Conservation (phyloP, 2,329 filamentous ascomycete genomes). For the Penicillium sp. region DNA sequence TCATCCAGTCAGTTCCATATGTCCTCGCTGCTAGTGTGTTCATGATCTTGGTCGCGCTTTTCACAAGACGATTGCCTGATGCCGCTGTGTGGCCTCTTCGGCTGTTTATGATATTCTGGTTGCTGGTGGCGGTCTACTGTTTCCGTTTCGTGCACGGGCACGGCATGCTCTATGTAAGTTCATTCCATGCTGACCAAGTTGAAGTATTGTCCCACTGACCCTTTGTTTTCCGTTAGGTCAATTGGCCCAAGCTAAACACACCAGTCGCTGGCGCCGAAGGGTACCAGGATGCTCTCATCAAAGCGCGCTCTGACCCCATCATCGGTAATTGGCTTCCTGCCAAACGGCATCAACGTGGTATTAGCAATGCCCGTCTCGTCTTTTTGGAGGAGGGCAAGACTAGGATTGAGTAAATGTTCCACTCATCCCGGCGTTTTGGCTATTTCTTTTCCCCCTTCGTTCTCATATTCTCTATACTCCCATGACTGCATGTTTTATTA, state of each 20-base stretch:
- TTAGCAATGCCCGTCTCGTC: conserved; percentile 71
- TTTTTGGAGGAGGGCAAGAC: conserved; percentile 97
- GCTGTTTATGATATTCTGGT: conserved; percentile 71
- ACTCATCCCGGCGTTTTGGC: not conserved
- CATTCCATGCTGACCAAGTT: not conserved
- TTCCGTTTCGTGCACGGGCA: conserved; percentile 69
- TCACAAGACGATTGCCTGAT: conserved; percentile 63
- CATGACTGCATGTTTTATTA: conserved; percentile 19
- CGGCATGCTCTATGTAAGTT: conserved; percentile 86
- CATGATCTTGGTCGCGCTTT: conserved; percentile 64
- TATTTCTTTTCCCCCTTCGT: not conserved
- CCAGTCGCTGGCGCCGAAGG: conserved; percentile 77
- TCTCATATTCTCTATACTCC: conserved; percentile 11
- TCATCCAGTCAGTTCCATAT: conserved; percentile 91
- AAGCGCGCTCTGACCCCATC: conserved; percentile 71
- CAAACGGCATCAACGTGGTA: conserved; percentile 65
- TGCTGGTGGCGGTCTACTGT: conserved; percentile 60
- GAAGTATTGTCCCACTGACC: conserved; percentile 3
- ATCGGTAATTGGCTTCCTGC: conserved; percentile 61
- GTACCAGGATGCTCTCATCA: conserved; percentile 74
- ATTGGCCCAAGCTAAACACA: conserved; percentile 95
- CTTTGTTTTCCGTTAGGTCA: conserved; percentile 54
- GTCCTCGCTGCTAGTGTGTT: conserved; percentile 77
- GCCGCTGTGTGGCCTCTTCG: conserved; percentile 71
- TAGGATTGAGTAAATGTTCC: conserved; percentile 61